Evolutionary conservation across 768 basidiomycete genomes (phyloP).

Genomic region (Mycena filopes): DNA sequence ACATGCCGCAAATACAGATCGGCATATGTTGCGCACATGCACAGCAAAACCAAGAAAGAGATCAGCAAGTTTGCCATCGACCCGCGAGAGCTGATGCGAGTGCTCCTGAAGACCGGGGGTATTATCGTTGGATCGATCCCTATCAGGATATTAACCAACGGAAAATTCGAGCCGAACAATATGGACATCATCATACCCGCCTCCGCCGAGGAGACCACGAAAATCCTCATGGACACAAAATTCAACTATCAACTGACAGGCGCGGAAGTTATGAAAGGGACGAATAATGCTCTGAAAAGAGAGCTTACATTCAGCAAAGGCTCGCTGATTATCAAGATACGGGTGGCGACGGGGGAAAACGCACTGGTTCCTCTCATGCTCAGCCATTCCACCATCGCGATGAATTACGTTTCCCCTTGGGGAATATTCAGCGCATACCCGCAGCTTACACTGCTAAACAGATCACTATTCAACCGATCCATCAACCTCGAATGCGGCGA

Average conservation of each 20-base stretch:
- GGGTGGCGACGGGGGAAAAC: background rate
- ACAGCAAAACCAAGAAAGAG: background rate
- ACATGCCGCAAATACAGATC: background rate
- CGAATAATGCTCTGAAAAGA: background rate
- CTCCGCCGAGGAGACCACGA: background rate
- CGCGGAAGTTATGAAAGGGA: background rate
- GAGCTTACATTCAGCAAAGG: background rate
- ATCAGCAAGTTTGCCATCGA: background rate
- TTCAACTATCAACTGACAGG: background rate
- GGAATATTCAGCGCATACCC: background rate
- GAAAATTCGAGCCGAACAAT: background rate
- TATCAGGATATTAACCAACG: background rate
- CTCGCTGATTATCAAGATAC: background rate
- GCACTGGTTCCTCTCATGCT: background rate
- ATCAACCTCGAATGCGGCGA: background rate
- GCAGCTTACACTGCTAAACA: background rate
- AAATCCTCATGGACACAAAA: background rate
- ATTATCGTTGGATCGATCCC: background rate
- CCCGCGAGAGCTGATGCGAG: background rate
- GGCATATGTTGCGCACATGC: background rate
- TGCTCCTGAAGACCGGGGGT: background rate
- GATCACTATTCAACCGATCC: background rate
- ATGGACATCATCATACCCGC: background rate
- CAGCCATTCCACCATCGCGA: background rate
- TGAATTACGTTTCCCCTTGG: background rate